phyloP scores from a whole-genome alignment of 768 basidiomycete genomes.

The Russula virescens region DNA sequence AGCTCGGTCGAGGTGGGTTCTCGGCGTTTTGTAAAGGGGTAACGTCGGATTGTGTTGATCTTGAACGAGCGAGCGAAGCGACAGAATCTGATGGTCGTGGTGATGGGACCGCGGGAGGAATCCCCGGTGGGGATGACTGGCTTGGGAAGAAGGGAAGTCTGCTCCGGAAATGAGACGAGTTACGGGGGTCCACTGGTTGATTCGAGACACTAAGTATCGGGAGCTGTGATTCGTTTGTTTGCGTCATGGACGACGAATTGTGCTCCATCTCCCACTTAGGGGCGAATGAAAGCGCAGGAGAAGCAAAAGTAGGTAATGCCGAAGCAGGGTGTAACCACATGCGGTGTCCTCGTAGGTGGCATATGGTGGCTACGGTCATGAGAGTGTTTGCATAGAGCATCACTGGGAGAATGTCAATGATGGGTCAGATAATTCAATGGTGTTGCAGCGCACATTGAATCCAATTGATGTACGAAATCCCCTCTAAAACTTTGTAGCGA shows the following conservation, averaged over 20 bases:
- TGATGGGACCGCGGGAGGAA: not conserved
- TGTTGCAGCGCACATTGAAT: slow-evolving; percentile 12
- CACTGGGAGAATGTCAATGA: slow-evolving; percentile 5
- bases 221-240: slow-evolving; percentile 1
- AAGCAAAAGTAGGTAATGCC: slow-evolving; percentile 14
- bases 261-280: not conserved
- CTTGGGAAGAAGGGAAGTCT: slow-evolving; percentile 1
- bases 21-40: not conserved
- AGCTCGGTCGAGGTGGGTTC: not conserved
- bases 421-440: not conserved
- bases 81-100: not conserved
- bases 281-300: slow-evolving; percentile 15
- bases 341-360: slow-evolving; percentile 13
- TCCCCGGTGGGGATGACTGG: not conserved
- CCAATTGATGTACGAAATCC: slow-evolving; percentile 15
- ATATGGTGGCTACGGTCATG: slow-evolving; percentile 21
- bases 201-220: not conserved
- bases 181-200: not conserved
- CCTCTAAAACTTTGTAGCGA: slow-evolving; percentile 7
- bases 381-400: slow-evolving; percentile 21
- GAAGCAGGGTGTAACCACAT: slow-evolving; percentile 10
- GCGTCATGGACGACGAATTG: not conserved
- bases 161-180: slow-evolving; percentile 5
- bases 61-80: not conserved
- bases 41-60: not conserved